Conservation (phyloP, 495 filamentous ascomycete species). For the Lepidopterella palustris region DNA sequence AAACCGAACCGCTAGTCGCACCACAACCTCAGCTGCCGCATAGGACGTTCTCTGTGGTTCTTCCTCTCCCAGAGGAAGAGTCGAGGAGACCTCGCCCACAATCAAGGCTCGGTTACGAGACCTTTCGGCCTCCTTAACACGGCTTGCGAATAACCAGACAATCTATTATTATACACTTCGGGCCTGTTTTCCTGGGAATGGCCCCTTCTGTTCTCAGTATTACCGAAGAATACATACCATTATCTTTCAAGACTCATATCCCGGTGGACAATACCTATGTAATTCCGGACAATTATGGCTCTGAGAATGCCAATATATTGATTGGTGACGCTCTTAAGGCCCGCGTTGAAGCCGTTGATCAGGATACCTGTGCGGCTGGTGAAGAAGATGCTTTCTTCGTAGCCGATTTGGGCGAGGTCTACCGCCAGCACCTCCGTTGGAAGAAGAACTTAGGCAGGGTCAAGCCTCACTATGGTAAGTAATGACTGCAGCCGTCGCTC, state of each 20-base stretch:
- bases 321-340: constrained; percentile 75
- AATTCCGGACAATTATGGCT: constrained; percentile 25
- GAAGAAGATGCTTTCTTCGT: constrained; percentile 98
- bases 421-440: constrained; percentile 97
- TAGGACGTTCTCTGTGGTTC: constrained; percentile 92
- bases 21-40: constrained; percentile 88
- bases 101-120: constrained; percentile 75
- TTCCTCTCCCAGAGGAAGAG: constrained; percentile 95
- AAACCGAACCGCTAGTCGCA: constrained; percentile 50
- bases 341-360: constrained; percentile 73
- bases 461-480: constrained; percentile 92
- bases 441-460: constrained; percentile 88
- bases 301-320: constrained; percentile 39
- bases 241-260: constrained; percentile 24
- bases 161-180: constrained; percentile 15
- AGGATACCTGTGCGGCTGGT: constrained; percentile 76
- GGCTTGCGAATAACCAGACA: constrained; percentile 10
- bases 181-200: constrained; percentile 50
- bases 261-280: constrained; percentile 10
- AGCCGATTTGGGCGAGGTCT: constrained; percentile 95
- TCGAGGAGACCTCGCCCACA: constrained; percentile 76
- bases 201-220: constrained; percentile 61
- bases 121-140: constrained; percentile 86
- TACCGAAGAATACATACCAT: constrained; percentile 34
- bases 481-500: neutral